Percentiles rank a stretch among this genome's conserved stretches.
Evolutionary conservation across 306 rosid species (phyloP).

Genomic region (Castanea crenata): DNA sequence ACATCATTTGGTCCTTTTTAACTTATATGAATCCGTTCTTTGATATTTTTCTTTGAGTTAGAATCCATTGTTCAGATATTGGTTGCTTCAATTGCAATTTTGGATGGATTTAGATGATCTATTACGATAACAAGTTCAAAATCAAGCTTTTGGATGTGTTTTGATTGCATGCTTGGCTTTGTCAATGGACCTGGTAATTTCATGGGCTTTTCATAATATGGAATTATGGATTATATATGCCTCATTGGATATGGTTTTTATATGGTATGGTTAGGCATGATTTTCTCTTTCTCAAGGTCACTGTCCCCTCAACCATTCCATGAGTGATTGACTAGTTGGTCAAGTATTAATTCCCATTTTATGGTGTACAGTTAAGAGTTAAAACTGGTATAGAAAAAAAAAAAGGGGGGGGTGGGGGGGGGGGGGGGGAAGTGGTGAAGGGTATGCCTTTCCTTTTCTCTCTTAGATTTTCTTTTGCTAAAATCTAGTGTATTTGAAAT

Average conservation of each 20-base stretch:
- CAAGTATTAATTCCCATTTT: too few relatives aligned
- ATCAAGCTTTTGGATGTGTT: too few relatives aligned
- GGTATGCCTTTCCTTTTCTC: not conserved
- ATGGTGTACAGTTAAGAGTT: too few relatives aligned
- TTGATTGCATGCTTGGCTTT: too few relatives aligned
- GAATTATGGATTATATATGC: constrained; percentile 22
- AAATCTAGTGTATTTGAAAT: not conserved
- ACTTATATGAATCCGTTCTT: not conserved
- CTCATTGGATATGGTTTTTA: constrained; percentile 1
- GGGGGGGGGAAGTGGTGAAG: not conserved
- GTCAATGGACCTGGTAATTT: constrained; percentile 13
- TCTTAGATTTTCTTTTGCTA: not conserved
- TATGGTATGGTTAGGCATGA: too few relatives aligned
- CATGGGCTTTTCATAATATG: constrained; percentile 1
- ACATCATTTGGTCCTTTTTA: not conserved
- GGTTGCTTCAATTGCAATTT: not conserved
- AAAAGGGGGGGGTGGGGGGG: too few relatives aligned
- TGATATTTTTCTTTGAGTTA: not conserved
- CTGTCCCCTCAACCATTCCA: too few relatives aligned
- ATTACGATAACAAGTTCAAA: too few relatives aligned
- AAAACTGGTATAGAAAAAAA: not conserved
- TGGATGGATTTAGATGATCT: constrained; percentile 6
- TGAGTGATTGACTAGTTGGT: too few relatives aligned
- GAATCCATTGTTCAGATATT: not conserved
- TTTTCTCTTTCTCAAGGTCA: too few relatives aligned